Conservation (phyloP, 2,329 filamentous ascomycete species). For the Colletotrichum acutatum region DNA sequence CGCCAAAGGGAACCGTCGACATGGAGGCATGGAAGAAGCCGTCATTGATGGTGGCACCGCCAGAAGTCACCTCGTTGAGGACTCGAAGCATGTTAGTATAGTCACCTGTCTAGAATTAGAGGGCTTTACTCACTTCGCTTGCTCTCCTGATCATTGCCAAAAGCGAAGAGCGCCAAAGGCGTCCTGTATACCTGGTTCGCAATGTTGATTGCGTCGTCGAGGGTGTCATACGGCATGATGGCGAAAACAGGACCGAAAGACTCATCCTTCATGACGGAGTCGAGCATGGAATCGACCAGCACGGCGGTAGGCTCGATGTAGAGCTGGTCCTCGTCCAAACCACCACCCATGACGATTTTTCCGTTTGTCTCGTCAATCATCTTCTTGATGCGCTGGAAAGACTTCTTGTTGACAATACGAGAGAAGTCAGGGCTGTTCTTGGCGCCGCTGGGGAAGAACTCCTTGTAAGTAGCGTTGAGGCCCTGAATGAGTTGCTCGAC, state of each 20-base stretch:
- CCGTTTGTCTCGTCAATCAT: conserved; percentile 89
- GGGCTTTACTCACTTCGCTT: conserved; percentile 68
- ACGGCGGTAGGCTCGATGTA: conserved; percentile 96
- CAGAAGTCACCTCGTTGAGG: conserved; percentile 71
- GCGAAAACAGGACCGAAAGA: conserved; percentile 94
- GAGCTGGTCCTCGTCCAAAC: conserved; percentile 80
- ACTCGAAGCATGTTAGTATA: conserved; percentile 53
- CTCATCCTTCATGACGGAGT: conserved; percentile 88
- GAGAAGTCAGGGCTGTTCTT: conserved; percentile 81
- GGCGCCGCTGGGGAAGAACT: conserved; percentile 87
- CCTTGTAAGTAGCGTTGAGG: conserved; percentile 75
- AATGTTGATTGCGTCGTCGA: conserved; percentile 87
- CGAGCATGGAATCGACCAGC: conserved; percentile 73
- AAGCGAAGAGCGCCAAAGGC: conserved; percentile 85
- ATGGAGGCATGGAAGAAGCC: conserved; percentile 68
- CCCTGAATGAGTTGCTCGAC: conserved; percentile 78
- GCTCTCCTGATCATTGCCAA: conserved; percentile 84
- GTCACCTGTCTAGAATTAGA: not conserved
- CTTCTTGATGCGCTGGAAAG: conserved; percentile 86
- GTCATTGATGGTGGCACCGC: conserved; percentile 74
- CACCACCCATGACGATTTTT: conserved; percentile 87
- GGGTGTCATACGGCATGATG: conserved; percentile 78
- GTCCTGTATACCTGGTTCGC: conserved; percentile 86
- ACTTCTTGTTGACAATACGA: conserved; percentile 81
- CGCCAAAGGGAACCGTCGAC: conserved; percentile 81